phyloP scores from a whole-genome alignment of 176 grass and related monocot species.

The Aegilops longissima region DNA sequence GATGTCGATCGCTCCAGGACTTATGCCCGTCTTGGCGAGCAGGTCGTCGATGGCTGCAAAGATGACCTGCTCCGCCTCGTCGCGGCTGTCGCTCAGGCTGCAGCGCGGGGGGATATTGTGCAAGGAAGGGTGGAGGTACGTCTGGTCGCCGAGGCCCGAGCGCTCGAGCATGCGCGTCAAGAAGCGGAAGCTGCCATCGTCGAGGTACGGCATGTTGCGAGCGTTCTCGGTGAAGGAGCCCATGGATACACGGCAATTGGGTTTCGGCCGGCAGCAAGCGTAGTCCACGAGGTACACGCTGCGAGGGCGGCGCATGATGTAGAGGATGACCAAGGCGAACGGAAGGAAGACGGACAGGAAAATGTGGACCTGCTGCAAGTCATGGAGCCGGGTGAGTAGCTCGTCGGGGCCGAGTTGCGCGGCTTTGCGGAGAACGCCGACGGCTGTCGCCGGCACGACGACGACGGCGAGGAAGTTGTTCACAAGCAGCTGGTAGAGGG shows the following conservation, averaged over 20 bases:
- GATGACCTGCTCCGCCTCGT: constrained; percentile 28
- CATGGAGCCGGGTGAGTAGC: not conserved
- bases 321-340: not conserved
- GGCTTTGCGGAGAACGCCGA: constrained; percentile 1
- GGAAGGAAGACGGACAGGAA: not conserved
- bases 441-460: not conserved
- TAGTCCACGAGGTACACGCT: constrained; percentile 47
- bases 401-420: not conserved
- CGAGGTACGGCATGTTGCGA: not conserved
- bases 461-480: constrained; percentile 2
- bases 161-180: constrained; percentile 17
- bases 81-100: not conserved
- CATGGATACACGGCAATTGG: not conserved
- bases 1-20: not conserved
- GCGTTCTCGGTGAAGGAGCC: constrained; percentile 5
- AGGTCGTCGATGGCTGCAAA: constrained; percentile 29
- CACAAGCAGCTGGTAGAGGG: not conserved
- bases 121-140: not conserved
- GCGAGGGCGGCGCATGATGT: not conserved
- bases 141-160: constrained; percentile 35
- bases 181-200: constrained; percentile 10
- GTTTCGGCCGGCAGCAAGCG: constrained; percentile 25
- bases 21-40: constrained; percentile 21
- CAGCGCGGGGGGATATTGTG: not conserved
- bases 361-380: not conserved